Conservation (phyloP, 257 asterid species). For the Petunia secreta region DNA sequence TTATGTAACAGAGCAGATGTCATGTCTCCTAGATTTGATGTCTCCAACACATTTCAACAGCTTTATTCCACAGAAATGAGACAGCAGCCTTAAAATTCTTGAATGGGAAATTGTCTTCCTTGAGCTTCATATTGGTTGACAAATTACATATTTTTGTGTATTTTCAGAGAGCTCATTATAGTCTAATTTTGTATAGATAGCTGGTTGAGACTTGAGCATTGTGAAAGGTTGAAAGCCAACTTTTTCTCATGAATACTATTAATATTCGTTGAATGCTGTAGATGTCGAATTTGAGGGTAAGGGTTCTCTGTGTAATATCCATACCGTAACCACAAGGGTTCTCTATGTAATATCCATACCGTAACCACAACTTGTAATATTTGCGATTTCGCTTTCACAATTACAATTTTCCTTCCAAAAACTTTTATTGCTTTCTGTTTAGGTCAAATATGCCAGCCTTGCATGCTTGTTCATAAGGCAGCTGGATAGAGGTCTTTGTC, state of each 20-base stretch:
- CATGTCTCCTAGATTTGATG: neutral
- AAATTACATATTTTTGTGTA: neutral
- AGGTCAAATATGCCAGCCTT: neutral
- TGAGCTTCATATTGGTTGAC: neutral
- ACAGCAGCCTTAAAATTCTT: too few species aligned
- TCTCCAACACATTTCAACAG: neutral
- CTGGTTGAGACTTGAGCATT: neutral
- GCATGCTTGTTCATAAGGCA: neutral
- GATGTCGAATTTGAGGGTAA: neutral
- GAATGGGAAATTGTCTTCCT: neutral
- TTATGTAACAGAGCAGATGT: neutral
- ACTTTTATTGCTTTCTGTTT: neutral
- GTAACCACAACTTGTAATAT: neutral
- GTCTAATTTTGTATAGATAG: neutral
- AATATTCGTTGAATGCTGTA: neutral
- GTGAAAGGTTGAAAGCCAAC: neutral
- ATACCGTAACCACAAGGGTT: neutral
- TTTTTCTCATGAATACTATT: neutral
- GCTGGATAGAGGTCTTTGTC: neutral
- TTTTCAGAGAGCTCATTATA: neutral
- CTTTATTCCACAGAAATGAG: neutral
- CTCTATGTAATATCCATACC: neutral
- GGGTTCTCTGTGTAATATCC: neutral
- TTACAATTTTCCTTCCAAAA: neutral
- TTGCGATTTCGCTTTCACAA: neutral